Evolutionary conservation across 164 flowering plant genomes (phyloP), one percentile per base, ranked within the genome.

Genomic region (Macadamia tetraphylla): DNA sequence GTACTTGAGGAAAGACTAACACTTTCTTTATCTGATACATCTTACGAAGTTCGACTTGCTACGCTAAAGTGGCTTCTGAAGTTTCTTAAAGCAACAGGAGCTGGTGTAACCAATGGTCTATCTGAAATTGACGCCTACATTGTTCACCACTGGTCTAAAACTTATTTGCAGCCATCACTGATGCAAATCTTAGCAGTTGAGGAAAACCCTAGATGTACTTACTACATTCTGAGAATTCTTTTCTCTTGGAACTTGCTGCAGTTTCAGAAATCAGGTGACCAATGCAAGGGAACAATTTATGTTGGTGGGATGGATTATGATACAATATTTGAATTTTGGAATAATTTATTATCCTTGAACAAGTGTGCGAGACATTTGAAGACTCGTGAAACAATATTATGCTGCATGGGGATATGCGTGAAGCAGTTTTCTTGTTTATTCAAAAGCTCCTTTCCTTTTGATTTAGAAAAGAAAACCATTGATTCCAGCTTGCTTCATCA

Each of bases 1-100:
- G 77, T 71, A 55, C 79, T 90, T 67, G 74, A 73, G 68, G 85
- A 82, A 63, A 83, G 80, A 67, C 73, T 94, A 67, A 71, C 81
- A 32, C 71, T 75, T 32, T 83, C 78, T 43, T 69, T 94, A 74
- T 83, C 84, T 61, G 91, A 92, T 78, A 60, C 82, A 58, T 84
- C 86, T 40, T 90, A 90, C 81, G 97, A 94, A 82, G 94, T 92
- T 73, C 87, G 98, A 64, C 82, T 87, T 67, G 85, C 90, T 55
- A 83, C 98, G 69, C 71, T 92, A 59, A 94, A 94, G 76, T 89
- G 97, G 95, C 82, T 90, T 65, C 76, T 78, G 53, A 81, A 64
- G 66, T 82, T 87, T 63, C 78, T 92, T 51, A 83, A 83, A 63
- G 74, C 84, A 42, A 69, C 67, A 13, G 76, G 71, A 51, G 76